Conservation (phyloP, 352 stramenopile species). For the Thalassiosira mediterranea region DNA sequence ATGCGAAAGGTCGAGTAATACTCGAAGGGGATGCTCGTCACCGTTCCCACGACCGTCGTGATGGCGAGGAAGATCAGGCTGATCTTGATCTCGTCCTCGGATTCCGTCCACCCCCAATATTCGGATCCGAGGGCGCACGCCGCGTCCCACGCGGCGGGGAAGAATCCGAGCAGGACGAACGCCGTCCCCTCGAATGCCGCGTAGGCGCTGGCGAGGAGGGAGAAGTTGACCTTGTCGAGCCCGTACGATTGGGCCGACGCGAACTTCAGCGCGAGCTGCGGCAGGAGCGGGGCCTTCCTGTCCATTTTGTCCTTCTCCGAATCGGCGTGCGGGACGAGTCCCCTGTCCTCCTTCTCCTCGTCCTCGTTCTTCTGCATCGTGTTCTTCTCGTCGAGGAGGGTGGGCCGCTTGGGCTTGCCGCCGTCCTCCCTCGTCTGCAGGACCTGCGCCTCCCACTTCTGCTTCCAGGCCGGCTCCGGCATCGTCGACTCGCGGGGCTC, state of each 20-base stretch:
- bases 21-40: slow-evolving; percentile 86
- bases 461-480: not conserved
- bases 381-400: no score
- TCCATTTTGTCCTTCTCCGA: slow-evolving; percentile 47
- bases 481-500: not conserved
- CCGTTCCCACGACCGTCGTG: slow-evolving; percentile 78
- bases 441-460: not conserved
- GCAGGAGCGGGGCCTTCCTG: slow-evolving; percentile 80
- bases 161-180: slow-evolving; percentile 90
- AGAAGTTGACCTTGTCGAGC: slow-evolving; percentile 95
- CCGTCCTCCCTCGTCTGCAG: no score
- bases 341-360: slow-evolving; percentile 37
- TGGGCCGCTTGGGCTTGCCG: no score
- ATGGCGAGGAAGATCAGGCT: slow-evolving; percentile 82
- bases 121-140: slow-evolving; percentile 77
- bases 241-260: slow-evolving; percentile 92
- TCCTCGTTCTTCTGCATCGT: slow-evolving; percentile 48
- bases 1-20: slow-evolving; percentile 93
- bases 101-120: slow-evolving; percentile 73
- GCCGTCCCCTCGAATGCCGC: slow-evolving; percentile 86
- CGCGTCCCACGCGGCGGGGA: slow-evolving; percentile 92
- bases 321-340: no score
- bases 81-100: slow-evolving; percentile 87
- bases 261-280: slow-evolving; percentile 90
- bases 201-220: slow-evolving; percentile 90